Base-by-base conservation (phyloP, 148 eudicot genomes). In the Oxyria digyna region DNA sequence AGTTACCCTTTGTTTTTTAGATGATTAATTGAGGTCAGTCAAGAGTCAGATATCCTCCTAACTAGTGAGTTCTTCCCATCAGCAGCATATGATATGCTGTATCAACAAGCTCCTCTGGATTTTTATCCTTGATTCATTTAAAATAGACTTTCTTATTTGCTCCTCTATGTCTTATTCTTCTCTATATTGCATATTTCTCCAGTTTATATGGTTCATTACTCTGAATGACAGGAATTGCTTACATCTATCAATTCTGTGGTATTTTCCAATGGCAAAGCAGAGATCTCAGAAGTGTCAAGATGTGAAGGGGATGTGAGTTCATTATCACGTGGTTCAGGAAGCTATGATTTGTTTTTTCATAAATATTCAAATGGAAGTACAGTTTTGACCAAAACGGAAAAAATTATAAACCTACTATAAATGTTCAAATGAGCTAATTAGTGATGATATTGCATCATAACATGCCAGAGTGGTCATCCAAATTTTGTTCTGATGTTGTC, bases 221-320 rank as follows among this genome's bases (percentile, higher is more conserved):
- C 38, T 59, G 38, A 14, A 59, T 59, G 65, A 1, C 93, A 94
- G 99, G 99, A 91, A 69, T 80, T 94, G 83, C 84, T 94, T 46
- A 42, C 15, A 33, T 85, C 89, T 68, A 71, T 88, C 59, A 84
- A 73, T 23, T 74, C 93, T 45, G 65, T 88, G 82, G 89, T 85
- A 71, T 91, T 91, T 71, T 79, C 97, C 67, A 82, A 80, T 71
- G 99, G 97, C 46, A 87, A 67, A 78, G 99, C 97, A 57, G 87
- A 95, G 78, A 78, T 95, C 62, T 70, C 77, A 41, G 91, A 95
- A 78, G 93, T 95, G 42, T 85, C 97, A 23, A 87, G 82, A 74
- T 94, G 99, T 74, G 71, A 79, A 6, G 99, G 99, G 40, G 99
- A 95, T 81, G 99, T 95, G 67, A 91, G 99, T 91, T 64, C 68